Evolutionary conservation across 306 rosid genomes (phyloP), one percentile per base, ranked within the genome.

Genomic region (Malus fusca): DNA sequence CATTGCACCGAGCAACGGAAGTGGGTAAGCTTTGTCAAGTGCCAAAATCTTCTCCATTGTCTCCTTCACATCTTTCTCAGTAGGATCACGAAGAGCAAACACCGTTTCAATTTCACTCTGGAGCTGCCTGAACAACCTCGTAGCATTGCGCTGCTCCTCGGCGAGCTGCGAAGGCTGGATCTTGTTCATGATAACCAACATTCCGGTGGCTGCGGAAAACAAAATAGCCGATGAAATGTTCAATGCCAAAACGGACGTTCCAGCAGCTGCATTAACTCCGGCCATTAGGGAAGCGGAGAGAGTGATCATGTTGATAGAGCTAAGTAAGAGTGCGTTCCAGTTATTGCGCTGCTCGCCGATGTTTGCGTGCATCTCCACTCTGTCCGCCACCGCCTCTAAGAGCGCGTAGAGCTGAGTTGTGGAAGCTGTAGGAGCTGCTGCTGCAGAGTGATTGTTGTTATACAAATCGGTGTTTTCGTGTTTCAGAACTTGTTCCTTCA

Each of bases 81-180:
- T 75, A 0, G 85, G 77, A 25, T 65, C 72, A 2, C 88, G 83
- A 1, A 75, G 46, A 1, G 82, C 68, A 0, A 93, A 74, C 65
- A 44, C 13, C 5, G 81, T 91, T 59, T 87, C 7, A 37, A 93
- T 84, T 63, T 89, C 73, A 11, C 18, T 46, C 4, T 76, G 80
- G 61, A 93, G 83, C 35, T 87, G 87, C 69, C 66, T 85, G 68
- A 93, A 93, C 75, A 88, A 61, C 62, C 91, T 91, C 2, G 88
- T 69, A 0, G 96, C 96, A 42, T 89, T 93, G 0, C 97, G 86
- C 40, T 93, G 96, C 23, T 93, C 98, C 67, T 93, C 98, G 0
- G 91, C 86, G 4, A 93, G 91, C 64, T 93, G 98, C 2, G 97
- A 93, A 0, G 98, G 97, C 28, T 93, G 98, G 69, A 89, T 79